Evolutionary conservation across 352 stramenopile species (phyloP).

Genomic region (Phytophthora pistaciae): DNA sequence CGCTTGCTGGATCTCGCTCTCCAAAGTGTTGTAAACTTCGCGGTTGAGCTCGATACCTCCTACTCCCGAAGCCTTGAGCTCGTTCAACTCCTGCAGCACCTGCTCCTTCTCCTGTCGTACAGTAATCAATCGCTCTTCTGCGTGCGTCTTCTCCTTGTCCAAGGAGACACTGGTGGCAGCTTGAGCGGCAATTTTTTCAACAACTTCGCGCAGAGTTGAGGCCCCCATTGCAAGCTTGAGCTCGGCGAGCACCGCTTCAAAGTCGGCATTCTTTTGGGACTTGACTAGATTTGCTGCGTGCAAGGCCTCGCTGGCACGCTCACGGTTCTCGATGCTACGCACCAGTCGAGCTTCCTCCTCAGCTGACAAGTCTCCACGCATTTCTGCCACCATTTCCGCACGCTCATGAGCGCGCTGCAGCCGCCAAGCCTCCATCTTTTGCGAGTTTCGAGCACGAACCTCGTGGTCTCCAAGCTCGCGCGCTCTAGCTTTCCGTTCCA

Average conservation of each 20-base stretch:
- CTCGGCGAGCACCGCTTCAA: constrained; percentile 67
- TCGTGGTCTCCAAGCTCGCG: constrained; percentile 80
- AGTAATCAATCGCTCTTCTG: constrained; percentile 59
- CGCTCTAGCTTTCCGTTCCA: constrained; percentile 69
- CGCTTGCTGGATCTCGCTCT: constrained; percentile 79
- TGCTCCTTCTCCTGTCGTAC: constrained; percentile 76
- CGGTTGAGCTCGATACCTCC: constrained; percentile 82
- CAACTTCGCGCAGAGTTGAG: constrained; percentile 58
- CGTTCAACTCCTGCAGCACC: constrained; percentile 65
- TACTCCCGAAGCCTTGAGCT: constrained; percentile 84
- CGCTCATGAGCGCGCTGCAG: constrained; percentile 77
- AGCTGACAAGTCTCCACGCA: constrained; percentile 74
- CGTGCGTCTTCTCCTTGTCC: constrained; percentile 78
- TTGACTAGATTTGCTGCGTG: constrained; percentile 74
- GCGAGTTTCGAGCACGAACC: constrained; percentile 80
- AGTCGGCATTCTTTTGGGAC: constrained; percentile 75
- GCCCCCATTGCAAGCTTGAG: constrained; percentile 78
- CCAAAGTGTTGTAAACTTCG: constrained; percentile 83
- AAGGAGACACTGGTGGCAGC: constrained; percentile 64
- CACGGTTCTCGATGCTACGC: constrained; percentile 68
- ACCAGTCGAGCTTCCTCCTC: constrained; percentile 71
- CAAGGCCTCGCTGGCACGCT: constrained; percentile 71
- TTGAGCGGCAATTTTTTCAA: constrained; percentile 79
- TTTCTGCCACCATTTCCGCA: constrained; percentile 78
- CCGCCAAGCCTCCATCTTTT: constrained; percentile 86